Evolutionary conservation across 257 asterid genomes (phyloP).

Genomic region (Galeopsis tetrahit): DNA sequence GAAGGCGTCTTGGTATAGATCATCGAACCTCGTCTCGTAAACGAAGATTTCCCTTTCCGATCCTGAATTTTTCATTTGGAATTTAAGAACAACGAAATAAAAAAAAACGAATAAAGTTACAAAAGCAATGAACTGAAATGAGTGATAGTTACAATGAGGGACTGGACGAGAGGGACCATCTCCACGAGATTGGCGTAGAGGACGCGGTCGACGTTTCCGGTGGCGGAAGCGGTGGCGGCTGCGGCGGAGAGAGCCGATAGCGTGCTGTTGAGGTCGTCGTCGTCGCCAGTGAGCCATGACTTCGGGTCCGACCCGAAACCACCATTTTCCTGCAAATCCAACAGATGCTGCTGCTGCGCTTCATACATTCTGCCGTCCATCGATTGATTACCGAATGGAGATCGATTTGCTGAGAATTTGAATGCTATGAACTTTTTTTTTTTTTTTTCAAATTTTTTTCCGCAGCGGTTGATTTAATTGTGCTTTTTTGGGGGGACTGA

Average conservation of each 20-base stretch:
- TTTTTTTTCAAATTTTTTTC: neutral
- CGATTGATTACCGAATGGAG: slow-evolving; percentile 27
- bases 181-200: slow-evolving; percentile 72
- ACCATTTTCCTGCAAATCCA: slow-evolving; percentile 63
- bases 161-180: slow-evolving; percentile 92
- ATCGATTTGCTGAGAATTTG: slow-evolving; percentile 23
- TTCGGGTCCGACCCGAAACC: slow-evolving; percentile 64
- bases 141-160: slow-evolving; percentile 69
- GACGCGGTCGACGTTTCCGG: slow-evolving; percentile 73
- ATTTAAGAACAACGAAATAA: neutral
- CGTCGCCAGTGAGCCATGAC: slow-evolving; percentile 82
- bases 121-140: slow-evolving; percentile 24
- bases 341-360: slow-evolving; percentile 54
- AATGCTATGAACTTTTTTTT: neutral
- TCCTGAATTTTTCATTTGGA: slow-evolving; percentile 50
- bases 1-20: slow-evolving; percentile 91
- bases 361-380: slow-evolving; percentile 44
- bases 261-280: slow-evolving; percentile 59
- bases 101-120: neutral
- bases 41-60: slow-evolving; percentile 68
- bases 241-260: slow-evolving; percentile 68
- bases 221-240: slow-evolving; percentile 59
- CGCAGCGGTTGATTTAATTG: neutral
- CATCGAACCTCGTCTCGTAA: slow-evolving; percentile 85
- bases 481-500: neutral